Evolutionary conservation across 306 rosid species (phyloP).

Genomic region (Cotoneaster glaucophyllus): DNA sequence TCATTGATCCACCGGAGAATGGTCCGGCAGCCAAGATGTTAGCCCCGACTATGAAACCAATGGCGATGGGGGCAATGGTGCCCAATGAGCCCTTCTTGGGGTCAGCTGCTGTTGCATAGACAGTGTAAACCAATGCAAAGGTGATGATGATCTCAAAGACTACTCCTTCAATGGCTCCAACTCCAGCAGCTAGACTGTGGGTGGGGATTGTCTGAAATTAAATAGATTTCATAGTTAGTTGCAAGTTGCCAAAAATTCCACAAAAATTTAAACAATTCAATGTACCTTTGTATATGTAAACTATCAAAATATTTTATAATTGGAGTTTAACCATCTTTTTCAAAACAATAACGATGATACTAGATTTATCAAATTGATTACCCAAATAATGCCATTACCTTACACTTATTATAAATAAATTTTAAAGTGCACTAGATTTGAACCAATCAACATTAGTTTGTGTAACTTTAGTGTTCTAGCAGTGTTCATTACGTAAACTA

Average conservation of each 20-base stretch:
- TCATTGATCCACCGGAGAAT: conserved; percentile 92
- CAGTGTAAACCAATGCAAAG: conserved; percentile 83
- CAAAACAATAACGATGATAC: not conserved
- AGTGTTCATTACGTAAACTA: not conserved
- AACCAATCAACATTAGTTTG: not conserved
- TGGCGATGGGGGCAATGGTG: conserved; percentile 83
- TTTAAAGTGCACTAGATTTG: not conserved
- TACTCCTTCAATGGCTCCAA: conserved; percentile 64
- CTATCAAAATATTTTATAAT: not conserved
- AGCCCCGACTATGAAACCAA: conserved; percentile 85
- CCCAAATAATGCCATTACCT: not conserved
- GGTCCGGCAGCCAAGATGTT: conserved; percentile 91
- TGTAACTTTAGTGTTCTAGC: not conserved
- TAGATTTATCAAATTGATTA: not conserved
- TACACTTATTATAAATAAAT: no score
- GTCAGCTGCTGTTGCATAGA: conserved; percentile 90
- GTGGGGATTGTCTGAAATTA: conserved; percentile 46
- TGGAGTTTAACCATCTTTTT: not conserved
- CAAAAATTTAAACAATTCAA: not conserved
- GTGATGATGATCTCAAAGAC: conserved; percentile 69
- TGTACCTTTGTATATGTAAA: not conserved
- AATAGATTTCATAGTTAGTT: not conserved
- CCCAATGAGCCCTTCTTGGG: conserved; percentile 80
- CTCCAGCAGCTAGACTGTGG: conserved; percentile 64
- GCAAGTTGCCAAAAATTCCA: not conserved